Base-by-base conservation (phyloP, 306 rosid genomes). In the Cicer judaicum region DNA sequence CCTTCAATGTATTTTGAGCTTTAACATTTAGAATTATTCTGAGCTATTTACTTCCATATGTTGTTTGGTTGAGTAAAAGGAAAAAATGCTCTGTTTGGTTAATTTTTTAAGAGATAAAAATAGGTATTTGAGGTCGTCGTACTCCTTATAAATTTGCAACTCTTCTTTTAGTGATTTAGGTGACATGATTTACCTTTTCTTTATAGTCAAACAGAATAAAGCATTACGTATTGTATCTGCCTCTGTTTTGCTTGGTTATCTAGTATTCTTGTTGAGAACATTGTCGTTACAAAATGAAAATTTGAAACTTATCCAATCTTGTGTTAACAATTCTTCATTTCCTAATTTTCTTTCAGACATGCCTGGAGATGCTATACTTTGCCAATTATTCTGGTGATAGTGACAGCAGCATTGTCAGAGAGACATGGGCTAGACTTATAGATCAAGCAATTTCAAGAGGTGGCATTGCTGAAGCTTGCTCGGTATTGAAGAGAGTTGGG, bases 391-490 rank as follows among this genome's bases (percentile, higher is more conserved):
- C 99, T 36, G 91, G 89, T 74, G 99, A 92, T 77, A 89, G 89
- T 18, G 90, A 92, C 81, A 90, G 92, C 80, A 90, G 88, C 81
- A 84, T 94, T 70, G 82, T 84, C 24, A 88, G 97, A 85, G 99
- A 92, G 80, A 90, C 98, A 43, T 94, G 99, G 91, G 96, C 96
- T 73, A 88, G 99, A 80, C 90, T 94, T 67, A 71, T 90, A 50
- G 98, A 94, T 84, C 98, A 90, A 81, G 89, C 99, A 84, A 86
- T 94, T 82, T 89, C 93, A 61, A 89, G 80, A 70, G 99, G 99
- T 16, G 99, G 99, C 69, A 82, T 92, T 69, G 95, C 96, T 15
- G 99, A 94, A 84, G 96, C 99, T 63, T 92, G 99, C 87, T 84
- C 98, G 0, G 96, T 88, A 66, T 60, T 94, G 40, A 94, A 94